Conservation (phyloP, 78 protist species). For the Speleostelium caveatum region DNA sequence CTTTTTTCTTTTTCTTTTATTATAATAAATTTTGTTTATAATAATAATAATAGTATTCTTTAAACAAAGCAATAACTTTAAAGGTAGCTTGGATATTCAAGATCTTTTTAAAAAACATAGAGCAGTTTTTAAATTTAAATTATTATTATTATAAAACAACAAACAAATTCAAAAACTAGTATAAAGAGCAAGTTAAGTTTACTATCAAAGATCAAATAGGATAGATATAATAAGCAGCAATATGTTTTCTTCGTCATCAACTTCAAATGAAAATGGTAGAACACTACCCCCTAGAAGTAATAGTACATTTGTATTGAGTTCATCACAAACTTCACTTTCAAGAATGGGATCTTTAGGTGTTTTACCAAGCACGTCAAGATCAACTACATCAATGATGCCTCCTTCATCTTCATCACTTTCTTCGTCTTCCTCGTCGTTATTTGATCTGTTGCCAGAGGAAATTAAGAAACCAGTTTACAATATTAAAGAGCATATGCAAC, state of each 20-base stretch:
- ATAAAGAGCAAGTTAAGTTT: not conserved
- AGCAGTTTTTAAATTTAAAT: no score
- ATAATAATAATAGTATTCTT: no score
- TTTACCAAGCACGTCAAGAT: constrained; percentile 18
- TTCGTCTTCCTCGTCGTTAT: not conserved
- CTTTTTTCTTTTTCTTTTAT: no score
- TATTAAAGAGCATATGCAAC: constrained; percentile 12
- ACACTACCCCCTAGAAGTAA: constrained; percentile 34
- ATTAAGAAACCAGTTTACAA: constrained; percentile 29
- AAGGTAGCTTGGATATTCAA: no score
- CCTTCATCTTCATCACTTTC: not conserved
- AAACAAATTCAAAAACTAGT: no score
- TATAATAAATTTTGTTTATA: no score
- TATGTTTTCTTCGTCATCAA: not conserved
- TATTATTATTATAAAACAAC: no score
- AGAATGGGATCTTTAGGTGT: constrained; percentile 50
- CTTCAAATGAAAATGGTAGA: not conserved
- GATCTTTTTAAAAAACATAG: no score
- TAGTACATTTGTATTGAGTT: constrained; percentile 11
- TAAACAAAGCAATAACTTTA: no score
- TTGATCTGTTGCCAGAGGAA: constrained; percentile 12
- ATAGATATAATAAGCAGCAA: no score
- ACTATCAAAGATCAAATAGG: not conserved
- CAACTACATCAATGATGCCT: not conserved
- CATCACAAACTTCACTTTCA: constrained; percentile 21